Percentiles rank a stretch among this genome's conserved stretches.
phyloP scores from a whole-genome alignment of 2,329 filamentous ascomycete genomes.

The Cladorrhinum sp. region DNA sequence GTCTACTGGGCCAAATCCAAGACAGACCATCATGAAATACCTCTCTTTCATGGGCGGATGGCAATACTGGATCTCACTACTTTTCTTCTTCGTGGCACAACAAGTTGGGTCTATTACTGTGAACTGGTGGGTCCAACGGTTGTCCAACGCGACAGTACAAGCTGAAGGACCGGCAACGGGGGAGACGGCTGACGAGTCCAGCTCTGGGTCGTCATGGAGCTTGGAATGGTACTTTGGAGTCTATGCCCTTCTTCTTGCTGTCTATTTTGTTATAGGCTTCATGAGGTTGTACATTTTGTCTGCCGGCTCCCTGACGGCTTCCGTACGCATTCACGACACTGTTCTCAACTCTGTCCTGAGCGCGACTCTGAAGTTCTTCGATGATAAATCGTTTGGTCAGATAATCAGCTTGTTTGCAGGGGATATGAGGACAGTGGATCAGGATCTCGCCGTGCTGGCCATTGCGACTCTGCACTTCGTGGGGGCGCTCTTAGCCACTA shows the following conservation, averaged over 20 bases:
- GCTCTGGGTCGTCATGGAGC: slow-evolving; percentile 52
- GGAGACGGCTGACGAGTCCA: slow-evolving; percentile 24
- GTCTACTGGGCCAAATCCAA: slow-evolving; percentile 79
- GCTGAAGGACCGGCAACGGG: slow-evolving; percentile 27
- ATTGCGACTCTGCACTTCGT: slow-evolving; percentile 46
- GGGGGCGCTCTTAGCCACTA: slow-evolving; percentile 12
- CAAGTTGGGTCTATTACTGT: slow-evolving; percentile 82
- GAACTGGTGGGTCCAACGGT: slow-evolving; percentile 93
- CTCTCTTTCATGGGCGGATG: slow-evolving; percentile 83
- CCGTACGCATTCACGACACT: slow-evolving; percentile 72
- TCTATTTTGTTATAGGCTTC: slow-evolving; percentile 77
- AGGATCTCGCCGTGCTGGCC: slow-evolving; percentile 87
- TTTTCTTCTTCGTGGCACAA: slow-evolving; percentile 72
- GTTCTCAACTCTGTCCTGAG: slow-evolving; percentile 76
- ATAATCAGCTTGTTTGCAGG: slow-evolving; percentile 98
- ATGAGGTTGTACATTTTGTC: slow-evolving; percentile 85
- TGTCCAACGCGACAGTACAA: slow-evolving; percentile 68
- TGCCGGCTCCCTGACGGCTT: slow-evolving; percentile 83
- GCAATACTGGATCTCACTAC: slow-evolving; percentile 84
- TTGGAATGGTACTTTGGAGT: slow-evolving; percentile 77
- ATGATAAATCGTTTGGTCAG: slow-evolving; percentile 88
- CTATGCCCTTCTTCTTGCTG: slow-evolving; percentile 73
- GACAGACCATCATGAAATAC: slow-evolving; percentile 79
- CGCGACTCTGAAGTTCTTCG: slow-evolving; percentile 94
- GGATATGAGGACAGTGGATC: slow-evolving; percentile 93